Evolutionary conservation across 2,329 filamentous ascomycete genomes (phyloP).

Genomic region (Bipolaris oryzae): DNA sequence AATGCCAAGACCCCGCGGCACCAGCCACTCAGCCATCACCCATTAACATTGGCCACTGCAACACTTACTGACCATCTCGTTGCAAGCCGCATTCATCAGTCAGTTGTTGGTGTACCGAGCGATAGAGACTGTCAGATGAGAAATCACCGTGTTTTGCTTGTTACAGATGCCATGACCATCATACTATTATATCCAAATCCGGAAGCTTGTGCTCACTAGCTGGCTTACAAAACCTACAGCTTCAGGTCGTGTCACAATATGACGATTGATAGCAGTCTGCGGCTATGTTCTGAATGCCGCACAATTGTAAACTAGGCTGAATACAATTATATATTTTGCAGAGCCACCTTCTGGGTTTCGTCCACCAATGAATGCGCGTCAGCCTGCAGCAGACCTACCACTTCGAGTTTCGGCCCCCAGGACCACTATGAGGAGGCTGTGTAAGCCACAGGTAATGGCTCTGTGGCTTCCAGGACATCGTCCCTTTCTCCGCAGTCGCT

Average conservation of each 20-base stretch:
- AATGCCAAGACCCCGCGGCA: conserved; percentile 9
- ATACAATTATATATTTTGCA: not conserved
- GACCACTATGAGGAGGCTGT: conserved; percentile 9
- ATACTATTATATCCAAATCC: not conserved
- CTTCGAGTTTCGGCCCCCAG: conserved; percentile 6
- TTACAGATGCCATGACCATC: not conserved
- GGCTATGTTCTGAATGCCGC: not conserved
- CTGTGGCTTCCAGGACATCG: not conserved
- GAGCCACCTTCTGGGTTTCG: not conserved
- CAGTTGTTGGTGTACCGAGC: too few relatives aligned
- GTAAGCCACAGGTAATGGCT: conserved; percentile 11
- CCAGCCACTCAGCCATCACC: conserved; percentile 6
- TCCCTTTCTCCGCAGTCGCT: not conserved
- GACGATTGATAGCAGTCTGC: not conserved
- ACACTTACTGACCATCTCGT: not conserved
- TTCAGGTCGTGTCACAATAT: not conserved
- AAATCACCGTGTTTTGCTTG: too few relatives aligned
- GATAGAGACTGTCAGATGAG: too few relatives aligned
- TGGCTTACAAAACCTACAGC: not conserved
- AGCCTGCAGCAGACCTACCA: conserved; percentile 5
- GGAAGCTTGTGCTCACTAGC: not conserved
- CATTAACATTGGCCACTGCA: not conserved
- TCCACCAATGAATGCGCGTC: not conserved
- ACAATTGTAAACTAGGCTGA: not conserved
- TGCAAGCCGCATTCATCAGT: not conserved